A percentile compares a stretch with the other conserved stretches of the same genome.
Evolutionary conservation across 1,139 yeast species (phyloP).

Genomic region (Geotrichum phurueaensis): DNA sequence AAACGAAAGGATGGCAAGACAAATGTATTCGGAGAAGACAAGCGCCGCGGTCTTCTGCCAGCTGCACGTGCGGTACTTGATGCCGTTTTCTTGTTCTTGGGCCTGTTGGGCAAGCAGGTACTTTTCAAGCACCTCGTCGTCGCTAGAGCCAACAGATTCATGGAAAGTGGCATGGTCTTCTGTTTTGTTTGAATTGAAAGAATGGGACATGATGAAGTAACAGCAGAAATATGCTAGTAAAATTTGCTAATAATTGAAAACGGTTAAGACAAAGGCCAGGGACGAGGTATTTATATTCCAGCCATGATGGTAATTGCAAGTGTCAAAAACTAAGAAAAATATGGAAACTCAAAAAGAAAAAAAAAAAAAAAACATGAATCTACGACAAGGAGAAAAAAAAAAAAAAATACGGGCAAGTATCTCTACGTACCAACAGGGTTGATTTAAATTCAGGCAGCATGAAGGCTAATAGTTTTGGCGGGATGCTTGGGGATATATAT

Average conservation of each 20-base stretch:
- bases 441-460: no score
- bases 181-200: not conserved
- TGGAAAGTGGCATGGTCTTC: not conserved
- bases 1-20: constrained; percentile 57
- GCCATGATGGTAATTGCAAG: not conserved
- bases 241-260: not conserved
- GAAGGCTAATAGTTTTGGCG: no score
- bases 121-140: constrained; percentile 29
- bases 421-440: no score
- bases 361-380: not conserved
- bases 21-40: constrained; percentile 54
- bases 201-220: not conserved
- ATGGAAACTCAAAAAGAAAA: not conserved
- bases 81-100: constrained; percentile 34
- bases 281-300: not conserved
- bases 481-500: no score
- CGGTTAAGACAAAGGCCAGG: not conserved
- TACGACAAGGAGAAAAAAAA: no score
- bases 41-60: constrained; percentile 57
- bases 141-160: not conserved
- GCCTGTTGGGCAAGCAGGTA: constrained; percentile 29
- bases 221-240: not conserved
- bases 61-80: constrained; percentile 49
- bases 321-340: not conserved
- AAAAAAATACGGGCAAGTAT: no score